Percentiles rank a stretch among this genome's conserved stretches.
phyloP scores from a whole-genome alignment of 192 early-diverging fungal genomes.

The Umbelopsis sp. region DNA sequence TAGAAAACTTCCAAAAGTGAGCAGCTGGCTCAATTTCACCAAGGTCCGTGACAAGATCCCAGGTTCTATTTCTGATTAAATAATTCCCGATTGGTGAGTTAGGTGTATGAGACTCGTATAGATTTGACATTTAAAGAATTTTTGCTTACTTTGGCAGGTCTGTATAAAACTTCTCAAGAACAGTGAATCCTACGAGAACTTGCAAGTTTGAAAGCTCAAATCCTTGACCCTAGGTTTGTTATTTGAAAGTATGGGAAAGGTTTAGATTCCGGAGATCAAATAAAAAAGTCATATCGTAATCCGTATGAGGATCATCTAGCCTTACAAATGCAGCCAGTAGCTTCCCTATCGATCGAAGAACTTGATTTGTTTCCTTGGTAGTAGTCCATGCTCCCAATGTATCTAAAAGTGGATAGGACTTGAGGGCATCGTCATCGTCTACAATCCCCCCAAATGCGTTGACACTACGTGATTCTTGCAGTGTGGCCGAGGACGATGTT shows the following conservation, averaged over 20 bases:
- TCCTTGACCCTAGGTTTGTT: conserved; percentile 63
- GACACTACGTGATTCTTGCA: conserved; percentile 6
- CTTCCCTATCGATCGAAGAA: conserved; percentile 34
- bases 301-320: not conserved
- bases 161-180: conserved; percentile 68
- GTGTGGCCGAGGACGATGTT: not conserved
- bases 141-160: conserved; percentile 35
- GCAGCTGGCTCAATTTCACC: conserved; percentile 36
- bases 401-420: conserved; percentile 35
- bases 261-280: not conserved
- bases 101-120: not conserved
- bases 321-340: conserved; percentile 39
- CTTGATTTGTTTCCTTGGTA: conserved; percentile 41
- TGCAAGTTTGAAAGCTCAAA: conserved; percentile 69
- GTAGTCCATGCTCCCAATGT: conserved; percentile 39
- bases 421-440: conserved; percentile 33
- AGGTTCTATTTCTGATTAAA: conserved; percentile 32
- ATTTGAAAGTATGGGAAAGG: not conserved
- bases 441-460: not conserved
- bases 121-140: not conserved
- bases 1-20: conserved; percentile 51
- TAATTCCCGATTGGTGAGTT: not conserved
- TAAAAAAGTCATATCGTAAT: not conserved
- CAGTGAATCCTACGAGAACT: conserved; percentile 65
- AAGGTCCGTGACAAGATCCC: conserved; percentile 45